Conservation (phyloP, 2,329 filamentous ascomycete genomes). For the Colletotrichum simmondsii region DNA sequence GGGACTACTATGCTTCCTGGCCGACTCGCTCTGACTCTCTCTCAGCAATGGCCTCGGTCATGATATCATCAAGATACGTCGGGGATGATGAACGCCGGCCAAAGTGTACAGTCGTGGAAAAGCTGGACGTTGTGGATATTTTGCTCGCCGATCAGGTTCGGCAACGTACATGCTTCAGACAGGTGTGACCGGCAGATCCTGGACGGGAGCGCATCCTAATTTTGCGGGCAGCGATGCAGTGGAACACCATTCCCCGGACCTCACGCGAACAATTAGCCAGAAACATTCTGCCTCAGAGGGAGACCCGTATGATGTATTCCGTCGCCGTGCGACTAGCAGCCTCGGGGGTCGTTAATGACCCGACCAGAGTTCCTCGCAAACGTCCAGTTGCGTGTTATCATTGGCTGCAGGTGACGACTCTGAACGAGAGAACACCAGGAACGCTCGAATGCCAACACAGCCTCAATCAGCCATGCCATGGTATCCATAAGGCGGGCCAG, state of each 20-base stretch:
- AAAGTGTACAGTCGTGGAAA: neutral
- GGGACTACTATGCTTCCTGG: neutral
- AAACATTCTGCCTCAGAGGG: neutral
- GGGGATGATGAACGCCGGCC: neutral
- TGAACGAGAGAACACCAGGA: neutral
- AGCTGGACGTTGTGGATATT: neutral
- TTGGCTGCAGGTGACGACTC: neutral
- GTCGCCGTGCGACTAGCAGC: neutral
- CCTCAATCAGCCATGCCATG: neutral
- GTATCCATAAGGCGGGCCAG: neutral
- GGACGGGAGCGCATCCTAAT: conserved; percentile 21
- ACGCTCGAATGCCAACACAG: conserved; percentile 6
- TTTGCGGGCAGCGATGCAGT: conserved; percentile 17
- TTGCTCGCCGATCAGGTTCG: neutral
- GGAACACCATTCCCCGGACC: neutral
- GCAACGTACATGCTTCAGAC: neutral
- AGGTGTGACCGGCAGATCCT: conserved; percentile 5
- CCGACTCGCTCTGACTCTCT: neutral
- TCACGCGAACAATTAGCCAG: neutral
- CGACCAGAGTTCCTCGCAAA: neutral
- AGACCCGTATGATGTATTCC: neutral
- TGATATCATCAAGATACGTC: neutral
- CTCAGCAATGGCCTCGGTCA: neutral
- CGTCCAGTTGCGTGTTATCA: neutral
- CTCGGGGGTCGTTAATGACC: neutral